These are phyloP conservation scores for Aspergillus hiratsukae DNA, from an alignment of 2,329 filamentous ascomycete genomes.

Conservation along the genomic window DNA sequence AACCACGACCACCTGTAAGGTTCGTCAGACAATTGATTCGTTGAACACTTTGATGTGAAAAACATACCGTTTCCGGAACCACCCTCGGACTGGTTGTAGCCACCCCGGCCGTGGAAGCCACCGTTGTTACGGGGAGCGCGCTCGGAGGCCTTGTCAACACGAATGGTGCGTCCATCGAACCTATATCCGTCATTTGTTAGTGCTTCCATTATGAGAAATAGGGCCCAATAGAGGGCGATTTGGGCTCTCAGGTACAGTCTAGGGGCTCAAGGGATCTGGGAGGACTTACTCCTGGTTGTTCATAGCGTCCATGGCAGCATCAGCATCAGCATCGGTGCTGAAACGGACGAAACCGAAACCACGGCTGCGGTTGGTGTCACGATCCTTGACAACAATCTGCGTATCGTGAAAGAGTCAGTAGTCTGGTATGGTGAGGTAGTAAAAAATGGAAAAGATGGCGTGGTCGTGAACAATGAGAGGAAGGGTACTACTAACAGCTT, in stretches of 20 bases:
- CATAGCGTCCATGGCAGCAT: constrained; percentile 40
- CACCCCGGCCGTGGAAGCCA: constrained; percentile 43
- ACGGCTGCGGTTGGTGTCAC: constrained; percentile 91
- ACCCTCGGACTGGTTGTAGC: constrained; percentile 41
- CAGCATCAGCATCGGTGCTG: constrained; percentile 44
- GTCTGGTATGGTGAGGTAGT: constrained; percentile 4
- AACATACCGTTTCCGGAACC: constrained; percentile 17
- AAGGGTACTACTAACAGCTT: constrained; percentile 69
- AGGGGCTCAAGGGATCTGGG: background rate
- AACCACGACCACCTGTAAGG: background rate
- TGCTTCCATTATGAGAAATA: constrained; percentile 6
- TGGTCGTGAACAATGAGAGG: constrained; percentile 4
- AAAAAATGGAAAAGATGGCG: constrained; percentile 2
- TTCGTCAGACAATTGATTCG: background rate
- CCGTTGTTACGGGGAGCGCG: constrained; percentile 58
- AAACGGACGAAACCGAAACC: constrained; percentile 97
- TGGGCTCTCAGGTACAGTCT: background rate
- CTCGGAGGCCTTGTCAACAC: constrained; percentile 93
- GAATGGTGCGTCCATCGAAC: constrained; percentile 90
- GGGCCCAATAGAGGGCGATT: constrained; percentile 10
- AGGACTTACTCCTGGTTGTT: constrained; percentile 63
- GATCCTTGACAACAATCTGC: constrained; percentile 95
- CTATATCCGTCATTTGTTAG: constrained; percentile 43
- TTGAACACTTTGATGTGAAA: background rate
- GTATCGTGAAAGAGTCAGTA: constrained; percentile 7